phyloP scores from a whole-genome alignment of 306 rosid genomes.

The Arachis hypogaea region DNA sequence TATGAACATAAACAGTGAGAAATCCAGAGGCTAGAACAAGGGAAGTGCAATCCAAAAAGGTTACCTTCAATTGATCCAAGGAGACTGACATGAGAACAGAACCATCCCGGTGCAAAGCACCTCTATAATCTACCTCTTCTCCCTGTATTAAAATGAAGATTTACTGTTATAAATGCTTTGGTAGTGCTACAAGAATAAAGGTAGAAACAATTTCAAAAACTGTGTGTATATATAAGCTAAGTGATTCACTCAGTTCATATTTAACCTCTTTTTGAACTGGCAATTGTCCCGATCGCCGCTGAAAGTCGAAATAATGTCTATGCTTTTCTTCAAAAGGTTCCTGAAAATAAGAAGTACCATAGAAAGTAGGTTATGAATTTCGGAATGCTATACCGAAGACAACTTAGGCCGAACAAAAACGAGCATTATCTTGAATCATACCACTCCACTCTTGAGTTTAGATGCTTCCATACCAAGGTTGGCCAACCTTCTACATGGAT shows the following conservation, averaged over 20 bases:
- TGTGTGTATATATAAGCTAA: not conserved
- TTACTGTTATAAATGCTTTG: slow-evolving; percentile 10
- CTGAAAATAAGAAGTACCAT: slow-evolving; percentile 54
- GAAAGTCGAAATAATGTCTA: slow-evolving; percentile 90
- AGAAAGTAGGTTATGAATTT: slow-evolving; percentile 28
- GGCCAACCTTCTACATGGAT: slow-evolving; percentile 91
- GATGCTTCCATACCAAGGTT: slow-evolving; percentile 85
- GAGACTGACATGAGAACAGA: slow-evolving; percentile 96
- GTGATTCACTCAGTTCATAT: slow-evolving; percentile 9
- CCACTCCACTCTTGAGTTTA: slow-evolving; percentile 91
- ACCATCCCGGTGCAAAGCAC: slow-evolving; percentile 90
- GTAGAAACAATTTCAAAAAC: not conserved
- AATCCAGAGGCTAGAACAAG: slow-evolving; percentile 22
- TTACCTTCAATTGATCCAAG: slow-evolving; percentile 85
- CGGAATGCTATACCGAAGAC: slow-evolving; percentile 20
- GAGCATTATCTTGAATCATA: slow-evolving; percentile 50
- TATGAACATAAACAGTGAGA: slow-evolving; percentile 7
- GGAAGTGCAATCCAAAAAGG: slow-evolving; percentile 23
- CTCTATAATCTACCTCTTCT: slow-evolving; percentile 98
- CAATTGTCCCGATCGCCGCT: slow-evolving; percentile 93
- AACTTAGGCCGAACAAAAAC: slow-evolving; percentile 24
- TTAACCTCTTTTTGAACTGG: slow-evolving; percentile 89
- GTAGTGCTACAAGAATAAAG: not conserved
- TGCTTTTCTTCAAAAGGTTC: slow-evolving; percentile 92
- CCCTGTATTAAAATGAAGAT: slow-evolving; percentile 58